Base-by-base conservation (phyloP, 2,329 filamentous ascomycete species). In the Xylaria sp. region DNA sequence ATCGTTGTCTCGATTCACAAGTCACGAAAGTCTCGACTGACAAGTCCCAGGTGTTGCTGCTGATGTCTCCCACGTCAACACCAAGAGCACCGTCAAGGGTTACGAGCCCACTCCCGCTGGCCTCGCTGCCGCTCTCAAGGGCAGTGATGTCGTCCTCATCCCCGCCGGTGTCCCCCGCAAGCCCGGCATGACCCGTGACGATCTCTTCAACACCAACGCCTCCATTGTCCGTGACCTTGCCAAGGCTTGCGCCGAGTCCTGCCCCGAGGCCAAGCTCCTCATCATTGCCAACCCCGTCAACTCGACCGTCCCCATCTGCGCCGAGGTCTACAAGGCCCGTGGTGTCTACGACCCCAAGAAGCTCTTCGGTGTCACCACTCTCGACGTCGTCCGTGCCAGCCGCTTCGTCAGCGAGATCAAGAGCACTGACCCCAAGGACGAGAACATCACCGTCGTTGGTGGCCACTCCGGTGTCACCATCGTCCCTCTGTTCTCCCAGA, bases 201-300 rank as follows among this genome's bases (percentile, higher is more conserved):
- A 99, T 77, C 89, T 99, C 67, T 99, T 99, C 92, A 97, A 97
- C 88, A 99, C 93, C 85, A 99, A 99, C 80, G 94, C 94, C 78
- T 96, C 91, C 76, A 99, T 99, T 78, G 94, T 99, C 76, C 92
- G 93, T 75, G 94, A 97, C 80, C 87, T 99, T 68, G 92, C 93
- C 81, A 96, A 96, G 86, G 92, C 92, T 72, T 87, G 86, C 74
- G 94, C 94, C 73, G 87, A 96, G 73, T 85, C 90, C 70, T 85
- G 88, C 75, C 94, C 94, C 72, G 84, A 97, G 67, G 94, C 94
- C 79, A 96, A 96, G 81, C 84, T 97, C 77, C 87, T 97, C 75
- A 86, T 99, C 83, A 99, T 99, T 81, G 86, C 92, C 79, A 99
- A 99, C 88, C 94, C 94, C 65, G 92, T 99, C 82, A 99, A 99